Evolutionary conservation across 176 grass and related monocot genomes (phyloP).

Genomic region (Eremochloa ophiuroides): DNA sequence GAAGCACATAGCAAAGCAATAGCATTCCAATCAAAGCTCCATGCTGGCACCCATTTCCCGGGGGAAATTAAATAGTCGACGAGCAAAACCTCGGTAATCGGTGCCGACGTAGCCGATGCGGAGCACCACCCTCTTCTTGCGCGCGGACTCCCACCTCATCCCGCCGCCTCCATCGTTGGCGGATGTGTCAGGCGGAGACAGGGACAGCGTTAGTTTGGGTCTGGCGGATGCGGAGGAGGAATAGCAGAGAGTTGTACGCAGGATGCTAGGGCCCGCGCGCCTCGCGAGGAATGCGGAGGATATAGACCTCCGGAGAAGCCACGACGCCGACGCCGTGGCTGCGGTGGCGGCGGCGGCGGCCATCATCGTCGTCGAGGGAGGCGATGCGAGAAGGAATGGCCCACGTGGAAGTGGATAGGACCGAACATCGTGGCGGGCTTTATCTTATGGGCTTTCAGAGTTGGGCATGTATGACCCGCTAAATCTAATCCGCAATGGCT

Average conservation of each 20-base stretch:
- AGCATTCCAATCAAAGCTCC: neutral
- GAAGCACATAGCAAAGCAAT: neutral
- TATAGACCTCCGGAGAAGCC: conserved; percentile 41
- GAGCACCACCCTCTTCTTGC: conserved; percentile 91
- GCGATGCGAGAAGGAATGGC: neutral
- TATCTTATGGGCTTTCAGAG: neutral
- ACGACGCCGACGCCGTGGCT: neutral
- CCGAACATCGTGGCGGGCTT: neutral
- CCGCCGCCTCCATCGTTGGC: conserved; percentile 2
- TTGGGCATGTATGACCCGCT: neutral
- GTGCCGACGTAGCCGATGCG: conserved; percentile 84
- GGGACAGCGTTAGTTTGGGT: neutral
- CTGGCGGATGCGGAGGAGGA: conserved; percentile 13
- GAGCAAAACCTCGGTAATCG: conserved; percentile 64
- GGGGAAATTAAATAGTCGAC: neutral
- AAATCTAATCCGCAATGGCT: too few relatives aligned
- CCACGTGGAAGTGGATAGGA: neutral
- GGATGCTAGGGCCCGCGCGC: conserved; percentile 24
- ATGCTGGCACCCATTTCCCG: neutral
- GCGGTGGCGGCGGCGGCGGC: conserved; percentile 38
- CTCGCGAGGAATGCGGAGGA: conserved; percentile 27
- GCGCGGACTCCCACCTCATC: conserved; percentile 67
- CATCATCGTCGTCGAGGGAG: conserved; percentile 28
- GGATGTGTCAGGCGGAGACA: conserved; percentile 4
- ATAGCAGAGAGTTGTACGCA: conserved; percentile 19